Percentiles rank a stretch among this genome's conserved stretches.
phyloP scores from a whole-genome alignment of 805 yeast species.

The Barnettozyma salicaria region DNA sequence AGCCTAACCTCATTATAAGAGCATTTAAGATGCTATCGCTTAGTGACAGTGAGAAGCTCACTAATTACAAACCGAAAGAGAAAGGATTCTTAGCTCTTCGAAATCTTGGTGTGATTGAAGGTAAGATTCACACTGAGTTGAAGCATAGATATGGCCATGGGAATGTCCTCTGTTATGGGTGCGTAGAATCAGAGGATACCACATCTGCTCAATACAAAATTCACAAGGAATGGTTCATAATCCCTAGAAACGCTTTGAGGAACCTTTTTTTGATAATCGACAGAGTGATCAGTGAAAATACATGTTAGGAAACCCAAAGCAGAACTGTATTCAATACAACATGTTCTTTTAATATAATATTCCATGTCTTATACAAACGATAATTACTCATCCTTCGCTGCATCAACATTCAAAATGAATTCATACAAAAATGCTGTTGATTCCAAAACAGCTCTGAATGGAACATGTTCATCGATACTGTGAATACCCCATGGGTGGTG shows the following conservation, averaged over 20 bases:
- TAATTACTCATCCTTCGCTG: constrained; percentile 3
- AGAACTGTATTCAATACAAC: no score
- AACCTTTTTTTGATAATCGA: constrained; percentile 17
- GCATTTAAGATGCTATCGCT: constrained; percentile 10
- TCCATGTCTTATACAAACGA: no score
- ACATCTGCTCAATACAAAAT: constrained; percentile 8
- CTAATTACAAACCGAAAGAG: constrained; percentile 4
- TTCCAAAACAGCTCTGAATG: constrained; percentile 48
- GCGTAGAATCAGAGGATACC: constrained; percentile 9
- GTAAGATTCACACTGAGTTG: constrained; percentile 15
- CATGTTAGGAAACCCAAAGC: no score
- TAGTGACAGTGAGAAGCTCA: not conserved
- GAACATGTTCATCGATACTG: constrained; percentile 50
- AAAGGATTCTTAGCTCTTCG: constrained; percentile 16
- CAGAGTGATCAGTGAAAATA: constrained; percentile 2
- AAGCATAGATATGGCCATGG: constrained; percentile 20
- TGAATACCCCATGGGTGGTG: constrained; percentile 32
- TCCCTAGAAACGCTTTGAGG: constrained; percentile 14
- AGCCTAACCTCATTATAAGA: constrained; percentile 3
- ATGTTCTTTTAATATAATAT: no score
- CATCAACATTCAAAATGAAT: constrained; percentile 40
- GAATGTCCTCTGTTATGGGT: constrained; percentile 22
- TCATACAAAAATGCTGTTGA: constrained; percentile 45
- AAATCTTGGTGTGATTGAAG: constrained; percentile 17
- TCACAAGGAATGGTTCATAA: constrained; percentile 26